These are phyloP conservation scores for Diatrype stigma DNA, from an alignment of 2,329 filamentous ascomycete species.

Conservation along the genomic window DNA sequence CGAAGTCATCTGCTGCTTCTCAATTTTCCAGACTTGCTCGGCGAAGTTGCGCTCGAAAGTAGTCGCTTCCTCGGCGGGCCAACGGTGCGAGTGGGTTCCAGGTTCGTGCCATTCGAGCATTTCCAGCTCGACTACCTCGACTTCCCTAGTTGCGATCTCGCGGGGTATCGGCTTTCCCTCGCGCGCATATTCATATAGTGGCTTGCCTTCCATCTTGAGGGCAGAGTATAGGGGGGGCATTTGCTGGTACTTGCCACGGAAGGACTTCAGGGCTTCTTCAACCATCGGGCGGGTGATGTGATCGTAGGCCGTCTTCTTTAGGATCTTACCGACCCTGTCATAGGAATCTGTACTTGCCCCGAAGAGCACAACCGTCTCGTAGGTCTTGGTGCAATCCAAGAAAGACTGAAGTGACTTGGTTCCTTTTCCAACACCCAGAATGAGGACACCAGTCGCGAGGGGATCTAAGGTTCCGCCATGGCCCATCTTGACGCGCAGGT, in stretches of 20 bases:
- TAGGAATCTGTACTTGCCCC: constrained; percentile 92
- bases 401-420: constrained; percentile 81
- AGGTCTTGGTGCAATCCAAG: constrained; percentile 85
- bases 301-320: constrained; percentile 69
- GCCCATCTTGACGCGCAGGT: constrained; percentile 81
- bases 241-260: constrained; percentile 82
- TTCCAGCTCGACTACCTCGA: constrained; percentile 74
- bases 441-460: constrained; percentile 86
- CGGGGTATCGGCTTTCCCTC: constrained; percentile 82
- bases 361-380: constrained; percentile 86
- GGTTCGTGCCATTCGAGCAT: constrained; percentile 81
- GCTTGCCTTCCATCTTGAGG: constrained; percentile 88
- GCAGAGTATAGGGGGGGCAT: constrained; percentile 91
- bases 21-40: constrained; percentile 64
- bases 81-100: constrained; percentile 72
- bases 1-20: constrained; percentile 49
- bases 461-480: constrained; percentile 96
- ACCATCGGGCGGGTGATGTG: constrained; percentile 78
- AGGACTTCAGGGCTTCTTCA: constrained; percentile 69
- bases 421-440: constrained; percentile 80
- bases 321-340: constrained; percentile 78
- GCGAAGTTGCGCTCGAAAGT: constrained; percentile 71
- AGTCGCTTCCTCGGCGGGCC: constrained; percentile 75
- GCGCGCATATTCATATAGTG: constrained; percentile 91
- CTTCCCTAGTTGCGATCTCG: constrained; percentile 75